phyloP scores from a whole-genome alignment of 2,329 filamentous ascomycete species.

The Leptographium radiaticola region DNA sequence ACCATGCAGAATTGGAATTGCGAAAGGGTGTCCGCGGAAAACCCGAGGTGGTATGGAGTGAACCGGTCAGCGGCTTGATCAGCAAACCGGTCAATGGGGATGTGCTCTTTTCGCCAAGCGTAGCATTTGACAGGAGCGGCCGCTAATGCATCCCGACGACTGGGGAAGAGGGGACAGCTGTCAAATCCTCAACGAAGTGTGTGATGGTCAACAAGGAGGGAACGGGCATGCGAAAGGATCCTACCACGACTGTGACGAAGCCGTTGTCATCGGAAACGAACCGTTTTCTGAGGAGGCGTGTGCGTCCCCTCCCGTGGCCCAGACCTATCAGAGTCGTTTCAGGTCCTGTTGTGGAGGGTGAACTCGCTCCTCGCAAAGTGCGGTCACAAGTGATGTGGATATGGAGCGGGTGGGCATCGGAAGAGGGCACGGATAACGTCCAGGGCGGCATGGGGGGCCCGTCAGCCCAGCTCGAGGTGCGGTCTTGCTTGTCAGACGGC shows the following conservation, averaged over 20 bases:
- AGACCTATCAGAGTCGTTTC: background rate
- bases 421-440: background rate
- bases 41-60: background rate
- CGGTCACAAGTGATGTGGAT: background rate
- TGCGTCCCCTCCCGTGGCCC: background rate
- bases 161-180: background rate
- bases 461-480: background rate
- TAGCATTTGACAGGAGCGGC: background rate
- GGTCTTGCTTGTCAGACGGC: background rate
- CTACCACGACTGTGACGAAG: no score
- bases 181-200: no score
- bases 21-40: background rate
- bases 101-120: background rate
- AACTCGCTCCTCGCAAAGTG: background rate
- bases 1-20: background rate
- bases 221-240: no score
- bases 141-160: background rate
- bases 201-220: no score
- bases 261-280: no score
- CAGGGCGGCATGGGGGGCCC: background rate
- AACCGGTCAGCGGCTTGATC: background rate
- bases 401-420: background rate
- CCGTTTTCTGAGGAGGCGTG: no score
- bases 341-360: background rate
- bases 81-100: no score